Evolutionary conservation across 495 filamentous ascomycete genomes (phyloP).

Genomic region (Sporormia fimetaria): DNA sequence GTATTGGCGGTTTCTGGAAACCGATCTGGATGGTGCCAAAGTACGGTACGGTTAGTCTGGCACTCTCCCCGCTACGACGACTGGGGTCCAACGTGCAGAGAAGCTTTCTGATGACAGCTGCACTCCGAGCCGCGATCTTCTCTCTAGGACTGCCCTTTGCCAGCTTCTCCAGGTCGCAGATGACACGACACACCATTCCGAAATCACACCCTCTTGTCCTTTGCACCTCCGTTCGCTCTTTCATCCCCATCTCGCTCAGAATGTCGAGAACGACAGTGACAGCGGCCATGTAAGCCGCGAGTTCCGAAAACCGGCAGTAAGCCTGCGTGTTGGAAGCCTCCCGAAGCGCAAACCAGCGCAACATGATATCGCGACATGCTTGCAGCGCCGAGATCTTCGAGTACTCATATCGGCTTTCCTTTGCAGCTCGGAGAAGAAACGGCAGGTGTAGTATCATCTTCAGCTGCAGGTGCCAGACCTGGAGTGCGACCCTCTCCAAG

Average conservation of each 20-base stretch:
- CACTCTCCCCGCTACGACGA: not conserved
- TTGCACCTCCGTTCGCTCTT: conserved; percentile 14
- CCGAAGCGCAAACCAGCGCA: conserved; percentile 21
- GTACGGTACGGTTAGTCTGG: conserved; percentile 16
- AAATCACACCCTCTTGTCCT: conserved; percentile 16
- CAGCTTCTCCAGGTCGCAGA: conserved; percentile 20
- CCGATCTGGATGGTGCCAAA: conserved; percentile 19
- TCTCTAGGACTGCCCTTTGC: conserved; percentile 15
- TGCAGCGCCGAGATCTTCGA: conserved; percentile 17
- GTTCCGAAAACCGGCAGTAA: conserved; percentile 11
- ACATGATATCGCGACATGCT: conserved; percentile 14
- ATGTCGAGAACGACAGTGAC: conserved; percentile 17
- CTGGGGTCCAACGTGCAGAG: conserved; percentile 10
- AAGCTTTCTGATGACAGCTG: conserved; percentile 13
- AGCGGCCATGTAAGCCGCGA: conserved; percentile 20
- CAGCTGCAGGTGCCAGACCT: conserved; percentile 21
- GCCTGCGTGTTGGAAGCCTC: conserved; percentile 19
- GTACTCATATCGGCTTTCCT: conserved; percentile 19
- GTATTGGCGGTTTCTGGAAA: conserved; percentile 3
- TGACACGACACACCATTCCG: conserved; percentile 18
- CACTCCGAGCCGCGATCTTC: conserved; percentile 16
- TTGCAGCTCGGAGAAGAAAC: conserved; percentile 11
- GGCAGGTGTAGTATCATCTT: conserved; percentile 21
- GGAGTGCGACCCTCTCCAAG: conserved; percentile 10
- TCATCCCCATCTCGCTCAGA: conserved; percentile 18